phyloP scores from a whole-genome alignment of 345 rosid species.

The sweet orange (Citrus sinensis) region DNA sequence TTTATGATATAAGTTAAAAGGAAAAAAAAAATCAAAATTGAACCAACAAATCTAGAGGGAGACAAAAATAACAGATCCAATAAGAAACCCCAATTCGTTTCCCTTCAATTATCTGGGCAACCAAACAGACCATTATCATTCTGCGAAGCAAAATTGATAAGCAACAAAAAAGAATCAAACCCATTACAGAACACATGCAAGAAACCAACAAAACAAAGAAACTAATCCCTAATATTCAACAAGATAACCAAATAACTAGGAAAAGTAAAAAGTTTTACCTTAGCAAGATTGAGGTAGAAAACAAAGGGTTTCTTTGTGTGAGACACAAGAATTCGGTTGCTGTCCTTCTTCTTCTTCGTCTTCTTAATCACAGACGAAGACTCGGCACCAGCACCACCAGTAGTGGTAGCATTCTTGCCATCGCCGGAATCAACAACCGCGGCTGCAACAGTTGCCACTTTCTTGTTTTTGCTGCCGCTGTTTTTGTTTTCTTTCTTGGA shows the following conservation, averaged over 20 bases:
- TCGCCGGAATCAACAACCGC: not conserved
- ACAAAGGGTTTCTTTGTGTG: constrained; percentile 36
- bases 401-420: constrained; percentile 6
- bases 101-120: not conserved
- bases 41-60: not conserved
- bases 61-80: not conserved
- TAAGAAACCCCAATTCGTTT: not conserved
- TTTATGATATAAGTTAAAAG: not conserved
- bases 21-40: not conserved
- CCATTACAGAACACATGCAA: not conserved
- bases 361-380: constrained; percentile 7
- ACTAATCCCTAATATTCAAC: not conserved
- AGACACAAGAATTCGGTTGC: constrained; percentile 27
- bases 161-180: not conserved
- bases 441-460: not conserved
- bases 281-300: constrained; percentile 40
- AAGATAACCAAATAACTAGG: not conserved
- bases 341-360: constrained; percentile 8
- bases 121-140: not conserved
- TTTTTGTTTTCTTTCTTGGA: constrained; percentile 1
- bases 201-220: not conserved
- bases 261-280: constrained; percentile 4
- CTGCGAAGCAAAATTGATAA: not conserved
- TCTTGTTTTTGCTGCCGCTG: not conserved
- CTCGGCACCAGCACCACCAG: not conserved